A percentile compares a stretch with the other conserved stretches of the same genome.
These are phyloP conservation scores for Epichloe coenophiala DNA, from an alignment of 2,329 filamentous ascomycete species.

Conservation along the genomic window DNA sequence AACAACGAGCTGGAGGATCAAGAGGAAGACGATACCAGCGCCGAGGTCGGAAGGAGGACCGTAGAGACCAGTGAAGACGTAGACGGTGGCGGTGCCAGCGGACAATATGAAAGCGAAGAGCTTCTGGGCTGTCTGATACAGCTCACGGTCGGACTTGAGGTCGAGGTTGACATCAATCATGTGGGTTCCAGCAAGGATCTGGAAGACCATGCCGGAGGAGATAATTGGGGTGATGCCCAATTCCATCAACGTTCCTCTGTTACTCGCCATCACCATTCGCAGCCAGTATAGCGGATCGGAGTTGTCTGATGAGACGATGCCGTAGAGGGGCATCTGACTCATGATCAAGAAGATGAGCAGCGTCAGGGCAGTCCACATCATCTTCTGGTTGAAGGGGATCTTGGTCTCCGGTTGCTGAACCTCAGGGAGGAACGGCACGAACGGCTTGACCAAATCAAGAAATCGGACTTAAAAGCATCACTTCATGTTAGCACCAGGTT, in stretches of 20 bases:
- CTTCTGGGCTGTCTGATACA: conserved; percentile 99
- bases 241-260: conserved; percentile 92
- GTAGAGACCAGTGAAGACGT: conserved; percentile 96
- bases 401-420: conserved; percentile 97
- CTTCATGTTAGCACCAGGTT: conserved; percentile 14
- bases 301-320: conserved; percentile 96
- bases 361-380: conserved; percentile 91
- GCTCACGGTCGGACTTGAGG: conserved; percentile 98
- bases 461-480: conserved; percentile 62
- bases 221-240: conserved; percentile 97
- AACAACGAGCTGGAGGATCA: conserved; percentile 94
- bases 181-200: conserved; percentile 97
- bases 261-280: conserved; percentile 99
- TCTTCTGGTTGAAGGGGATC: conserved; percentile 95
- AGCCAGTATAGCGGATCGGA: conserved; percentile 99
- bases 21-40: conserved; percentile 93
- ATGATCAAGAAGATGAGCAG: conserved; percentile 98
- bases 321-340: conserved; percentile 99
- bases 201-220: conserved; percentile 99
- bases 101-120: conserved; percentile 95
- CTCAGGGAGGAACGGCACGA: conserved; percentile 98
- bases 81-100: conserved; percentile 94
- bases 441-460: conserved; percentile 98
- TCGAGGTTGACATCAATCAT: conserved; percentile 99
- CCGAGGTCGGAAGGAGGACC: conserved; percentile 93